Base-by-base conservation (phyloP, 2,329 filamentous ascomycete species). In the Colletotrichum australisinense region DNA sequence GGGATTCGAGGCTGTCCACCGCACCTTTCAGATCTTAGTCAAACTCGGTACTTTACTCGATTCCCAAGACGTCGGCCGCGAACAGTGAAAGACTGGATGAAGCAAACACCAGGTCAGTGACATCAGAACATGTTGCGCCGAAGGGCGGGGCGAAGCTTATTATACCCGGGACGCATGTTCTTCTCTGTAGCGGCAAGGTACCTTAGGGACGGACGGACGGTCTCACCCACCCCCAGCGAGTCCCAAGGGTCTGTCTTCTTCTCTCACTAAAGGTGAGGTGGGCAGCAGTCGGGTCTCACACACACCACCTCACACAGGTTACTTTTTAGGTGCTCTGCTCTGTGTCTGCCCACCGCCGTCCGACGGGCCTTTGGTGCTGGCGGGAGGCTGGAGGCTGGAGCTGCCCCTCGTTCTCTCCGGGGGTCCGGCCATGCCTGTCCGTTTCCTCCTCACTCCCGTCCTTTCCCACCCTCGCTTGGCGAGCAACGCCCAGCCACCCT, bases 141-240 rank as follows among this genome's bases (percentile, higher is more conserved):
- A 65, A 56, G 67, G 62, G 67, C 71, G 67, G 71, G 67, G 71
- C 67, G 67, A 73, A 73, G 49, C 67, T 73, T 71, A 73, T 62
- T 63, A 71, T 71, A 73, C 60, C 65, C 62, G 46, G 49, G 46
- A 66, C 60, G 71, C 59, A 73, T 73, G 56, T 59, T 71, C 14
- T 14, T 64, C 30, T 71, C 56, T 60, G 55, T 64, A 28, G 46
- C 56, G 49, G 35, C 57, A 16, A 64, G 67, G 19, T 46, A 32
- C 30, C 30, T 32, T 11, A n/a, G 30, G 65, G 19, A 63, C 16
- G 32, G 52, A 30, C 28, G 52, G 52, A 35, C 26, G 67, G 57
- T 52, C 55, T 59, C 56, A 26, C 53, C 14, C 30, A 26, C 42
- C 42, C 42, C 42, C 42, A 49, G 42, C 42, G 8, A 49, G 42